phyloP scores from a whole-genome alignment of 352 stramenopile genomes.

The Pythium rishiriense region DNA sequence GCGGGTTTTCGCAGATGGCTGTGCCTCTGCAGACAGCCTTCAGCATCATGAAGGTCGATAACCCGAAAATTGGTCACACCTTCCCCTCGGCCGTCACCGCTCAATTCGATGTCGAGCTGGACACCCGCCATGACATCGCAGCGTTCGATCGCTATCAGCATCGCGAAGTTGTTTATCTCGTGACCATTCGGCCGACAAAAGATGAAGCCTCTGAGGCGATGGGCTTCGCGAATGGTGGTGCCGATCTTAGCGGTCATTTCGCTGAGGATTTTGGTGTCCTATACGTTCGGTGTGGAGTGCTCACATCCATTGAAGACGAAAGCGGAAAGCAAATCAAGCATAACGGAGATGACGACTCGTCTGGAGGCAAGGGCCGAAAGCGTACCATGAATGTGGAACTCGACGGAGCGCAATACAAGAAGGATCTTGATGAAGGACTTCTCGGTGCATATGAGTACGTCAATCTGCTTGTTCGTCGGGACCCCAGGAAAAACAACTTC shows the following conservation, averaged over 20 bases:
- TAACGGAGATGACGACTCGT: constrained; percentile 20
- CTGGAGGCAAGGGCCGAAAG: constrained; percentile 49
- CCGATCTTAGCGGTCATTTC: constrained; percentile 54
- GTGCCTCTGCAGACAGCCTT: constrained; percentile 40
- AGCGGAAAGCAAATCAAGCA: constrained; percentile 34
- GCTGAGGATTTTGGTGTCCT: constrained; percentile 88
- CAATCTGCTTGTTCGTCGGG: constrained; percentile 93
- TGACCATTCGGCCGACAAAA: constrained; percentile 70
- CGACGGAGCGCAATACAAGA: constrained; percentile 94
- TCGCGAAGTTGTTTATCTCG: constrained; percentile 95
- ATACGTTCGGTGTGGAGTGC: constrained; percentile 68
- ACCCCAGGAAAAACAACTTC: constrained; percentile 94
- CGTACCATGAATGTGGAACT: constrained; percentile 90
- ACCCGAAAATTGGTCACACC: constrained; percentile 89
- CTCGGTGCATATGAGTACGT: constrained; percentile 85
- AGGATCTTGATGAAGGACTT: constrained; percentile 69
- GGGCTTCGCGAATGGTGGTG: constrained; percentile 36
- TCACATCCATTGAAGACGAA: constrained; percentile 87
- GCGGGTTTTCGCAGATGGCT: constrained; percentile 46
- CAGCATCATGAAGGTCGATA: constrained; percentile 82
- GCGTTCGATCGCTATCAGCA: constrained; percentile 90
- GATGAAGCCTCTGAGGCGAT: constrained; percentile 73
- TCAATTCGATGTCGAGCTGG: constrained; percentile 88
- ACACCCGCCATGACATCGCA: constrained; percentile 41
- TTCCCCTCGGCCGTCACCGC: constrained; percentile 81